Conservation (phyloP, 805 yeast genomes). For the Candida krabiensis region DNA sequence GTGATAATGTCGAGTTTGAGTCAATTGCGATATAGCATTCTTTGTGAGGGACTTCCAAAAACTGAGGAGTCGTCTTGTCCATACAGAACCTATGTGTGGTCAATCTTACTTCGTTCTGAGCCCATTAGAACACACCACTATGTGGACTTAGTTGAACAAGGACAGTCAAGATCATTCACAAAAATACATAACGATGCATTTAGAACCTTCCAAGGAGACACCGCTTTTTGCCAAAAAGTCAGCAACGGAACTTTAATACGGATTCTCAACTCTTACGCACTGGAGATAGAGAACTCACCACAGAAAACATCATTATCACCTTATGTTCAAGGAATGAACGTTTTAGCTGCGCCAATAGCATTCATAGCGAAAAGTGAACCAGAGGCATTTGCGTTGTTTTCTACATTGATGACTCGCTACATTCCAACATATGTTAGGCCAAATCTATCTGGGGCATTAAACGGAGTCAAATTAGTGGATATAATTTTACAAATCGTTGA, state of each 20-base stretch:
- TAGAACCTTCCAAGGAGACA: slow-evolving; percentile 78
- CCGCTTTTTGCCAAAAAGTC: slow-evolving; percentile 60
- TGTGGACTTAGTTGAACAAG: slow-evolving; percentile 48
- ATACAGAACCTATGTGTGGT: slow-evolving; percentile 78
- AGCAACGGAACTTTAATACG: slow-evolving; percentile 69
- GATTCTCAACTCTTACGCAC: slow-evolving; percentile 70
- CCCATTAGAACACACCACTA: slow-evolving; percentile 59
- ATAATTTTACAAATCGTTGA: slow-evolving; percentile 69
- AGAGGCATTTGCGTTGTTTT: slow-evolving; percentile 75
- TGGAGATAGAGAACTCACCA: slow-evolving; percentile 32
- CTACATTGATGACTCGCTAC: slow-evolving; percentile 56
- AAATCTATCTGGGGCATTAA: slow-evolving; percentile 76
- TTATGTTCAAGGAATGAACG: slow-evolving; percentile 93
- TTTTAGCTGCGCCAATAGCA: slow-evolving; percentile 79
- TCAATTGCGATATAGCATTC: slow-evolving; percentile 51
- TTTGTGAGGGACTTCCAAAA: slow-evolving; percentile 45
- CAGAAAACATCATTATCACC: slow-evolving; percentile 32
- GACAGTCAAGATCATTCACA: slow-evolving; percentile 58
- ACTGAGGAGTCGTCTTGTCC: slow-evolving; percentile 50
- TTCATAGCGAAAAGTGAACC: slow-evolving; percentile 79
- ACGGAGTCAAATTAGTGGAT: slow-evolving; percentile 75
- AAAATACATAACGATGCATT: slow-evolving; percentile 86
- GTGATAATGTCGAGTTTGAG: slow-evolving; percentile 49
- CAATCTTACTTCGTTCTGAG: slow-evolving; percentile 65
- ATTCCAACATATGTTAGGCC: slow-evolving; percentile 81